phyloP scores from a whole-genome alignment of 2,329 filamentous ascomycete species.

The Pseudopithomyces chartarum region DNA sequence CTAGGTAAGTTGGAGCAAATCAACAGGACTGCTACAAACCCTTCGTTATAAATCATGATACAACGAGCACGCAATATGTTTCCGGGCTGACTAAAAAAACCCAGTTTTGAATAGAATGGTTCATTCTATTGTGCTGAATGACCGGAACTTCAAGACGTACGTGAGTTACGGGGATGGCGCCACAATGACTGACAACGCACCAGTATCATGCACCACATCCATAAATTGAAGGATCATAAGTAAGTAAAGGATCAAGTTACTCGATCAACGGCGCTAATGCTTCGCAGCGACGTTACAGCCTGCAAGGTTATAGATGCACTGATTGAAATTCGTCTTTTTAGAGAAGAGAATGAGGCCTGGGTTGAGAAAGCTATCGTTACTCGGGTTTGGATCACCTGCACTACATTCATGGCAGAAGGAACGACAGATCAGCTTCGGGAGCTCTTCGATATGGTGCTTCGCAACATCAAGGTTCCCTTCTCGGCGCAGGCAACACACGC shows the following conservation, averaged over 20 bases:
- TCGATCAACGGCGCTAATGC: neutral
- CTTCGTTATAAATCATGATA: too few relatives aligned
- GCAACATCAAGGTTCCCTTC: constrained; percentile 55
- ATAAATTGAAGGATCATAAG: constrained; percentile 60
- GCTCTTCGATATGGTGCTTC: constrained; percentile 55
- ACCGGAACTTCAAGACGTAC: constrained; percentile 65
- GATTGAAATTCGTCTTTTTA: constrained; percentile 61
- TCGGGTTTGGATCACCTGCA: constrained; percentile 68
- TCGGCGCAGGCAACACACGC: constrained; percentile 67
- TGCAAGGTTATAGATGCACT: constrained; percentile 65
- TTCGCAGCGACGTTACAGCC: constrained; percentile 44
- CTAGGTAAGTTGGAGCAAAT: constrained; percentile 39
- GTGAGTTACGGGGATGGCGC: constrained; percentile 13
- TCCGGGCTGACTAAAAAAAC: constrained; percentile 13
- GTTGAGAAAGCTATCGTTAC: constrained; percentile 72
- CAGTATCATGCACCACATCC: constrained; percentile 68
- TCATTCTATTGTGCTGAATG: constrained; percentile 62
- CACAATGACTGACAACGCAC: constrained; percentile 8
- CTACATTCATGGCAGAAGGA: constrained; percentile 46
- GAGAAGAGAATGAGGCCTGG: constrained; percentile 60
- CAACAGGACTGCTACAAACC: too few relatives aligned
- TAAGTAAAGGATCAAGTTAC: constrained; percentile 16
- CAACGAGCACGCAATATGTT: too few relatives aligned
- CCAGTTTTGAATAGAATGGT: constrained; percentile 67
- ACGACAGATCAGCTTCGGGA: constrained; percentile 46